These are phyloP conservation scores for Salvia rosmarinus DNA, from an alignment of 257 asterid species.

Conservation along the genomic window DNA sequence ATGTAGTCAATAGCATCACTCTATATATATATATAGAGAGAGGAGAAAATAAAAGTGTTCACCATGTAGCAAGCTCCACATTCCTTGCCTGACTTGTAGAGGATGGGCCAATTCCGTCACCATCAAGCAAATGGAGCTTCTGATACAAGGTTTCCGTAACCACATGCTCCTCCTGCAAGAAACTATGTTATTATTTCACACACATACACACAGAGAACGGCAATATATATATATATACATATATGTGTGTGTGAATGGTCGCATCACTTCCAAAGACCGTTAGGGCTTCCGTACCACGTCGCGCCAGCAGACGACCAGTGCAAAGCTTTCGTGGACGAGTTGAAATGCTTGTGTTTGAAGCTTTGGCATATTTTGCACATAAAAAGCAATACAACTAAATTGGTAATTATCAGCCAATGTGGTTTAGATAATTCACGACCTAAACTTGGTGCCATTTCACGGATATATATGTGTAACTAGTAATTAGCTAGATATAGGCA, in stretches of 20 bases:
- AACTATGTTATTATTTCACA: neutral
- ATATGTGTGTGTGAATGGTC: too few relatives aligned
- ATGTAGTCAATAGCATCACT: too few relatives aligned
- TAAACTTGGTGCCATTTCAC: conserved; percentile 29
- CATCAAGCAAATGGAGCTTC: conserved; percentile 64
- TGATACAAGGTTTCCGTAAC: conserved; percentile 61
- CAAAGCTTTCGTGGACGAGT: conserved; percentile 34
- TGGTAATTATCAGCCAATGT: conserved; percentile 24
- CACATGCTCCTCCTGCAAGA: conserved; percentile 72
- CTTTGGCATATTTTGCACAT: conserved; percentile 36
- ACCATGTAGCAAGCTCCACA: conserved; percentile 83
- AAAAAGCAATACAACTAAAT: conserved; percentile 31
- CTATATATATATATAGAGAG: neutral
- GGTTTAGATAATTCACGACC: conserved; percentile 7
- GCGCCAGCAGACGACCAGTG: conserved; percentile 67
- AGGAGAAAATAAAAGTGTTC: neutral
- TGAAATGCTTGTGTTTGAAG: conserved; percentile 42
- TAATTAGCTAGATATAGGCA: neutral
- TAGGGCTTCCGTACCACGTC: conserved; percentile 74
- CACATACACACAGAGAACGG: neutral
- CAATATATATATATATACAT: neutral
- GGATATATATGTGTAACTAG: neutral
- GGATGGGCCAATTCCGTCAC: conserved; percentile 70
- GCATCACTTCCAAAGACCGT: conserved; percentile 74
- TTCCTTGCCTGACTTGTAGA: conserved; percentile 67